Evolutionary conservation across 2,329 filamentous ascomycete species (phyloP), one percentile per base, ranked within the genome.

Genomic region (Ophiocordyceps robertsii): DNA sequence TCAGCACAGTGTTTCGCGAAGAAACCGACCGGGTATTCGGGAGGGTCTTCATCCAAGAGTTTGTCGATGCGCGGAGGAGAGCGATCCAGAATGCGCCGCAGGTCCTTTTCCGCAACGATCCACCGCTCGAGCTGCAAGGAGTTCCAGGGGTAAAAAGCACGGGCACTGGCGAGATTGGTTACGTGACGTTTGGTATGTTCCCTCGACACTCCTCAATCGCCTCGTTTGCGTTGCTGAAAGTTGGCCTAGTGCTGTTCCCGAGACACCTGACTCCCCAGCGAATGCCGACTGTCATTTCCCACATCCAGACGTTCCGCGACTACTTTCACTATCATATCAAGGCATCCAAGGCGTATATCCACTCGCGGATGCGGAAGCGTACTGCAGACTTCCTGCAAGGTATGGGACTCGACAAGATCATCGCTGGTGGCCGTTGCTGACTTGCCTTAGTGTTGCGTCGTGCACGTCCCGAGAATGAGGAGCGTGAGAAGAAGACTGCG

Each of bases 281-380:
- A 59, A 86, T 93, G 68, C 82, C 85, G 46, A 89, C 95, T 51
- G 89, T 93, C 60, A 98, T 99, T 53, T 95, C 89, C 40, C 93
- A 98, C 63, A 96, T 99, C 56, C 93, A 99, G 67, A 99, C 92
- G 13, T 98, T 98, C 84, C 85, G 92, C 52, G 92, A 98, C 61
- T 98, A 98, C 66, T 98, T 99, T 73, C 92, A 99, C 65, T 99
- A 99, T 64, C 92, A 98, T 66, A 98, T 98, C 68, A 98, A 98
- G 69, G 93, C 92, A 29, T 95, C 89, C 48, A 98, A 98, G 73
- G 92, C 93, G 42, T 98, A 95, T 59, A 98, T 98, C 51, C 92
- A 98, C 73, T 93, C 89, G 30, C 80, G 93, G 57, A 98, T 98
- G 92, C 82, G 92, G 60, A 86, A 90, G 70, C 80, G 92, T 62